phyloP scores from a whole-genome alignment of 176 grass and related monocot species.

The Musa itinerans region DNA sequence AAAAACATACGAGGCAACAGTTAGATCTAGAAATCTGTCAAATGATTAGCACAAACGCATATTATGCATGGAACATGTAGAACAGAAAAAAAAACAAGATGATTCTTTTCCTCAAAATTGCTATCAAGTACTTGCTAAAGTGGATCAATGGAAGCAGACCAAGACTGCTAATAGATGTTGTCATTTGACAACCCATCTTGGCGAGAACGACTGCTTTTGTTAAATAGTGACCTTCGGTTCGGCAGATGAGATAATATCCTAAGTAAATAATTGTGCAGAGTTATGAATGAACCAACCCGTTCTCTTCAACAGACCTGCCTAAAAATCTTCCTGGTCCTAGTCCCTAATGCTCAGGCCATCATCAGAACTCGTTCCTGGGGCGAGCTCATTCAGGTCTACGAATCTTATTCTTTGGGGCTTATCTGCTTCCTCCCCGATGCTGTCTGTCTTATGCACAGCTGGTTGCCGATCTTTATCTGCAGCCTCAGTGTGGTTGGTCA shows the following conservation, averaged over 20 bases:
- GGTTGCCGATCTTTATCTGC: conserved; percentile 35
- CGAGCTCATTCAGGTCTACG: conserved; percentile 60
- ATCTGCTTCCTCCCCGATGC: conserved; percentile 21
- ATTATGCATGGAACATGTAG: background rate
- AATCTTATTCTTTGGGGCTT: conserved; percentile 31
- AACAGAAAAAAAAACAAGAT: background rate
- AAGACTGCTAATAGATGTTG: background rate
- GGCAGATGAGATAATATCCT: background rate
- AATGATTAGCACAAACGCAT: background rate
- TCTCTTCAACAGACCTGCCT: too few relatives aligned
- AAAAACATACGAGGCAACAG: background rate
- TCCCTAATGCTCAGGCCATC: conserved; percentile 30
- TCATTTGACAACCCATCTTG: background rate
- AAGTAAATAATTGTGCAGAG: background rate
- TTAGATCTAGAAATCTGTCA: background rate
- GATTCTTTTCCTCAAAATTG: background rate
- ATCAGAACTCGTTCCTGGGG: conserved; percentile 33
- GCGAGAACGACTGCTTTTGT: background rate
- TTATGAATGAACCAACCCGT: background rate
- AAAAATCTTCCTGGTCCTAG: conserved; percentile 34
- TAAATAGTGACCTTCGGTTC: background rate
- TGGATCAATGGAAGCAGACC: background rate
- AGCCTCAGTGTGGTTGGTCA: conserved; percentile 18
- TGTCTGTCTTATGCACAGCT: conserved; percentile 24
- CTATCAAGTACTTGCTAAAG: background rate